Base-by-base conservation (phyloP, 1,284 basidiomycete species). In the Sphagnurus paluster region DNA sequence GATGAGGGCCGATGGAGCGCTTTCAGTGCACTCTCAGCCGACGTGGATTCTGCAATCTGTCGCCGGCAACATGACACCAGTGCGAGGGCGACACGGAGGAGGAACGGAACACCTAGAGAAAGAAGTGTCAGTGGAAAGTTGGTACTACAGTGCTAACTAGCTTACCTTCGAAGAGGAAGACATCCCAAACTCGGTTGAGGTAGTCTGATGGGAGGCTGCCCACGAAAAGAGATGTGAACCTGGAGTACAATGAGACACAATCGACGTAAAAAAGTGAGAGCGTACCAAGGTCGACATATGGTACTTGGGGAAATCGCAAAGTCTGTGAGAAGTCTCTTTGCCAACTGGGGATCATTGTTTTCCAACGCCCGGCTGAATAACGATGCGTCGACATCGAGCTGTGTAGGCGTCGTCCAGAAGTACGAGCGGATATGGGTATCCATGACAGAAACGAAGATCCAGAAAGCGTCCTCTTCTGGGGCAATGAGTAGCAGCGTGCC, bases 401-500 rank as follows among this genome's bases (percentile, higher is more conserved):
- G 88, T 6, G 77, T 72, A n/a, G 80, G 74, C 42, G 76, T 80
- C 9, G 75, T 65, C 25, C 85, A 80, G 63, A 91, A 96, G 65
- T 94, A 94, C 3, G 87, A 77, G 21, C 88, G 84, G 5, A 93
- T 71, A 49, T 88, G 80, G 5, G 82, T 77, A 52, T 90, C 86
- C 88, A 91, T 91, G 52, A 90, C 68, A 1, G 87, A 87, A 7
- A 91, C 77, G 57, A 97, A 87, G 3, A 91, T 92, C 92, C 91
- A 97, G 62, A 98, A 98, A 0, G 91, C 89, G 53, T 96, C 91
- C 64, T 97, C 93, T 50, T 93, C 89, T 0, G 88, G 90, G 1
- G 90, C 84, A 48, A 93, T 85, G 21, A 91, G 72, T 0, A 97
- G 68, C 20, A 96, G 68, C 45, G 90, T 82, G 0, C 89, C 92